These are phyloP conservation scores for Ceratocystis huliohia DNA, from an alignment of 2,329 filamentous ascomycete genomes.

Conservation along the genomic window DNA sequence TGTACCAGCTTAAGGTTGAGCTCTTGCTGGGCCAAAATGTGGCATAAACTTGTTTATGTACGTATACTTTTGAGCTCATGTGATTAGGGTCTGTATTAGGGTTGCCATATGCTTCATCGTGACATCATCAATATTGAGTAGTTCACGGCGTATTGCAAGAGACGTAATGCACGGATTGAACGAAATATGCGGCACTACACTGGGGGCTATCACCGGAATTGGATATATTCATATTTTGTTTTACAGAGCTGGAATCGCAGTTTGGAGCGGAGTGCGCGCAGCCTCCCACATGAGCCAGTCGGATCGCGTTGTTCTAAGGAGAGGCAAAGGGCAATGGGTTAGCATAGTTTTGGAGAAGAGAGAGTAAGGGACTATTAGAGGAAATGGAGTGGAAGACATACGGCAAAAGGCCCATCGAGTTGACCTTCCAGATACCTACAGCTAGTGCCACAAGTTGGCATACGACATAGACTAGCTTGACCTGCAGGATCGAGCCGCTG, in stretches of 20 bases:
- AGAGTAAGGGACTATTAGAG: not conserved
- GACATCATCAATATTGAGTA: not conserved
- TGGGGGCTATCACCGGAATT: too few species aligned
- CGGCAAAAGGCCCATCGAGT: constrained; percentile 89
- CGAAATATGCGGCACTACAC: too few species aligned
- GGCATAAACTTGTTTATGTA: not conserved
- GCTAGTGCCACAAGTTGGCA: constrained; percentile 77
- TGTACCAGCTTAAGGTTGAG: not conserved
- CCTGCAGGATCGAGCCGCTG: constrained; percentile 57
- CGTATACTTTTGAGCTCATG: not conserved
- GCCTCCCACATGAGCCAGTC: constrained; percentile 97
- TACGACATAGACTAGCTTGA: constrained; percentile 75
- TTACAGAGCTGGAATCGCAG: constrained; percentile 47
- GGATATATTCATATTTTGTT: not conserved
- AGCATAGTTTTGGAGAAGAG: constrained; percentile 3
- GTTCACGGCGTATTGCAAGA: not conserved
- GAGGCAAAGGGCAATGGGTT: constrained; percentile 14
- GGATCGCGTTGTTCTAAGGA: constrained; percentile 69
- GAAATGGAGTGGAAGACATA: constrained; percentile 36
- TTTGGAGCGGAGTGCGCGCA: constrained; percentile 55
- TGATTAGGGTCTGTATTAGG: constrained; percentile 1
- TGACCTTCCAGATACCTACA: constrained; percentile 90
- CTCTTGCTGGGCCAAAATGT: not conserved
- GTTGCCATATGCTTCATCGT: not conserved
- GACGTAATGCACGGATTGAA: not conserved